Base-by-base conservation (phyloP, 2,329 filamentous ascomycete genomes). In the Ambrosiella cleistominuta region DNA sequence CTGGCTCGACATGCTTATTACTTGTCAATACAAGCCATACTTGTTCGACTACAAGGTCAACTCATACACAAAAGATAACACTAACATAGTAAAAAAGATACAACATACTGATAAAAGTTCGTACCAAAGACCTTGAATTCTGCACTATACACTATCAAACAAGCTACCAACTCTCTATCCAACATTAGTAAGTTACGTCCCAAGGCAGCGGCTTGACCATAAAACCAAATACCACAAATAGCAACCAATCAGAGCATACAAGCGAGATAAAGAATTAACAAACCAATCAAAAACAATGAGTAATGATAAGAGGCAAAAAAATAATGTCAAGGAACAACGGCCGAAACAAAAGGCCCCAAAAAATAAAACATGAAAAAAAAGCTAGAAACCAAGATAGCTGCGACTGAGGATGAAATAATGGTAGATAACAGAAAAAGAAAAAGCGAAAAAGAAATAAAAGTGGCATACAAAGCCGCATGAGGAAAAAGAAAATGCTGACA, bases 391-490 rank as follows among this genome's bases (percentile, higher is more conserved):
- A 27, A 27, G 27, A 27, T 27, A 27, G 27, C 27, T 27, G 27
- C 27, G 27, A 27, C 27, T 27, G 27, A 27, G 27, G 27, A 47
- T 7, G 44, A 47, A 17, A 8, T 47, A 51, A 11, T 36, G 37
- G 27, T 27, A 51, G 3, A 51, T 35, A 51, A 36, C 12, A 51
- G 27, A 51, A 3, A 51, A 51, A 51, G 13, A 27, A 27, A 59
- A 58, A 44, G 47, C 50, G 37, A 42, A 53, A 49, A 15, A 15
- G 37, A 60, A 58, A 37, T 8, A 54, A 50, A 44, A 54, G 38
- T 36, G 17, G 27, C 15, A 11, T 15, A 51, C 27, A 51, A 27
- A 51, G 11, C 12, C 12, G 13, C 17, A 27, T 35, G 35, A 13
- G 8, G 45, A 9, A 49, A 49, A 19, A n/a, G 8, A 49, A 9